phyloP scores from a whole-genome alignment of 2,329 filamentous ascomycete species.

The Fusarium sp. region DNA sequence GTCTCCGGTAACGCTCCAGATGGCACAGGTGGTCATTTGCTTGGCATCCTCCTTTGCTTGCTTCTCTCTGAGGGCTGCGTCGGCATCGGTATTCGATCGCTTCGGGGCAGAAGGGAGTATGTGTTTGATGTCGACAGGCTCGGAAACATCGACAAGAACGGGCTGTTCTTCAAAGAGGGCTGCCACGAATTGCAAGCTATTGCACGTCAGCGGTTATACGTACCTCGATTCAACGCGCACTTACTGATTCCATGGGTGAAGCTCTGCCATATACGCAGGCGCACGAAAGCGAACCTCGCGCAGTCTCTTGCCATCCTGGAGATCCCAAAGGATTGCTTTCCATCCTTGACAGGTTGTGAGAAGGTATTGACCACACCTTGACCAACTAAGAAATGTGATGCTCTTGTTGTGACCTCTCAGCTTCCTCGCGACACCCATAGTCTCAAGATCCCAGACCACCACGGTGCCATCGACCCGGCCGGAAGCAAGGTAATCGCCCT shows the following conservation, averaged over 20 bases:
- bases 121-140: conserved; percentile 74
- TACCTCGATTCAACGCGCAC: conserved; percentile 12
- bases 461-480: conserved; percentile 94
- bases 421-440: conserved; percentile 94
- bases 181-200: conserved; percentile 80
- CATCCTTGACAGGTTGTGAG: conserved; percentile 94
- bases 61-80: conserved; percentile 77
- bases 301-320: conserved; percentile 72
- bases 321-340: conserved; percentile 95
- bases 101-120: conserved; percentile 82
- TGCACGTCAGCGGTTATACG: conserved; percentile 33
- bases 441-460: conserved; percentile 96
- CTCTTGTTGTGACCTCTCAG: conserved; percentile 91
- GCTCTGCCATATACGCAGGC: conserved; percentile 92
- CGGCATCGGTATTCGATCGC: conserved; percentile 72
- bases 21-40: conserved; percentile 90
- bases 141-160: conserved; percentile 80
- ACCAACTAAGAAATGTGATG: conserved; percentile 96
- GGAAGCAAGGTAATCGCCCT: conserved; percentile 92
- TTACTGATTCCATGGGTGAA: conserved; percentile 90
- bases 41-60: conserved; percentile 91
- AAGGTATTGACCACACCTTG: conserved; percentile 86
- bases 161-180: conserved; percentile 95
- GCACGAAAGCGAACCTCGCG: conserved; percentile 91
- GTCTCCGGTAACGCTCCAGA: conserved; percentile 84